Conservation (phyloP, 768 basidiomycete species). For the Phanerodontia chrysosporium region DNA sequence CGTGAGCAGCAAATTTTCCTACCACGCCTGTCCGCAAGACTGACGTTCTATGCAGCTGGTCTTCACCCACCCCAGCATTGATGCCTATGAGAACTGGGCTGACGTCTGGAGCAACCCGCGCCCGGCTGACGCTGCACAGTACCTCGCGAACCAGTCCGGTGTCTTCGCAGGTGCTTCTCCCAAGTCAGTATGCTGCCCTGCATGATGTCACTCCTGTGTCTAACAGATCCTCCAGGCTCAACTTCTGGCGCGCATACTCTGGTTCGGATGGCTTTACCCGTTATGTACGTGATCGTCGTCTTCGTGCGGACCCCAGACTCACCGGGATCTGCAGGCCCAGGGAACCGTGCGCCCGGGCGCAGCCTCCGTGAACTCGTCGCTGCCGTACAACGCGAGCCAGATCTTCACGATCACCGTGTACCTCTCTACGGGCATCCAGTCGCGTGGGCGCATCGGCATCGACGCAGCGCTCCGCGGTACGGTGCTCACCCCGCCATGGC, state of each 20-base stretch:
- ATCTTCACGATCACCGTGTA: conserved; percentile 63
- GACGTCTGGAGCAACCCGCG: conserved; percentile 51
- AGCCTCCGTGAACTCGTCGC: conserved; percentile 42
- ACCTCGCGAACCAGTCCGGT: conserved; percentile 46
- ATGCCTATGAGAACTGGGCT: conserved; percentile 66
- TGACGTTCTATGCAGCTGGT: conserved; percentile 36
- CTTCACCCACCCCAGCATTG: conserved; percentile 59
- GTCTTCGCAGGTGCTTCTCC: conserved; percentile 56
- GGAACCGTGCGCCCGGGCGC: conserved; percentile 62
- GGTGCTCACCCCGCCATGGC: conserved; percentile 52
- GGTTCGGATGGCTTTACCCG: conserved; percentile 44
- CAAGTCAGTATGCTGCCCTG: conserved; percentile 28
- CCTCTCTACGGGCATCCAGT: conserved; percentile 57
- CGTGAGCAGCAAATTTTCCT: conserved; percentile 34
- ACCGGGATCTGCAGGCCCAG: conserved; percentile 40
- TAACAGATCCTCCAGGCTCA: conserved; percentile 33
- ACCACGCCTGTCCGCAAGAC: not conserved
- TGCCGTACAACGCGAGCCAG: conserved; percentile 49
- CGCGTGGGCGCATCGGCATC: conserved; percentile 60
- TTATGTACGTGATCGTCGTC: conserved; percentile 33
- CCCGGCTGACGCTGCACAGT: conserved; percentile 52
- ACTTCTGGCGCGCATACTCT: conserved; percentile 57
- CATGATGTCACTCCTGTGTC: not conserved
- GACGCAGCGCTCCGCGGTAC: conserved; percentile 45
- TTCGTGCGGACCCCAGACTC: not conserved